These are phyloP conservation scores for Pichia sporocuriosa DNA, from an alignment of 805 yeast genomes.

Conservation along the genomic window DNA sequence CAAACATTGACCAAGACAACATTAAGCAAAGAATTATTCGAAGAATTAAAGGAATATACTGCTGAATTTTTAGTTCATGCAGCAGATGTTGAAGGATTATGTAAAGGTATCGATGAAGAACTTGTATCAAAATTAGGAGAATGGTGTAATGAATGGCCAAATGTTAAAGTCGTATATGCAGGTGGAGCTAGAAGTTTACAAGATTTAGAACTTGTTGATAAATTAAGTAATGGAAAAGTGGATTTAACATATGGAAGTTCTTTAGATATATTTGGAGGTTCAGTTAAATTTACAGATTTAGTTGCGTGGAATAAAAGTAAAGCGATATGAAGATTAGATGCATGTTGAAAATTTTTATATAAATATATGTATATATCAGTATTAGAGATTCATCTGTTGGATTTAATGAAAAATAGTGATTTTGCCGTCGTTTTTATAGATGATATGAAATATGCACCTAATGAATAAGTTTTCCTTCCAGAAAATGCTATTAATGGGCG, in stretches of 20 bases:
- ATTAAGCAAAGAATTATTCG: constrained; percentile 49
- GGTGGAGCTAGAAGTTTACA: constrained; percentile 83
- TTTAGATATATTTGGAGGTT: constrained; percentile 91
- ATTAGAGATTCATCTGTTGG: background rate
- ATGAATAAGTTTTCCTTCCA: background rate
- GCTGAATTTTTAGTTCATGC: constrained; percentile 91
- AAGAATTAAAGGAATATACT: constrained; percentile 54
- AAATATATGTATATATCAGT: background rate
- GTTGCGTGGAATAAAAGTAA: constrained; percentile 56
- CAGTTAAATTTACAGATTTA: constrained; percentile 72
- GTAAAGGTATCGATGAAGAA: constrained; percentile 83
- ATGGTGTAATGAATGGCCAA: constrained; percentile 50
- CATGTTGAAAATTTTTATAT: no score
- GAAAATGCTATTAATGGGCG: constrained; percentile 27
- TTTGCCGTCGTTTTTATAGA: background rate
- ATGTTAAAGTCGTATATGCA: constrained; percentile 81
- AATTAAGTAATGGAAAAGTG: constrained; percentile 71
- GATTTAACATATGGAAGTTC: constrained; percentile 93
- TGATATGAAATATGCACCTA: background rate
- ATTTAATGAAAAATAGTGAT: constrained; percentile 2
- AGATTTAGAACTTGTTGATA: constrained; percentile 62
- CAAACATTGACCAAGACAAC: constrained; percentile 72
- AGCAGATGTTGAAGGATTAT: constrained; percentile 96
- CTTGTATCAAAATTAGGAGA: constrained; percentile 65
- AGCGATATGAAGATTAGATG: no score